Evolutionary conservation across 2,329 filamentous ascomycete species (phyloP).

Genomic region (Neocucurbitaria cava): DNA sequence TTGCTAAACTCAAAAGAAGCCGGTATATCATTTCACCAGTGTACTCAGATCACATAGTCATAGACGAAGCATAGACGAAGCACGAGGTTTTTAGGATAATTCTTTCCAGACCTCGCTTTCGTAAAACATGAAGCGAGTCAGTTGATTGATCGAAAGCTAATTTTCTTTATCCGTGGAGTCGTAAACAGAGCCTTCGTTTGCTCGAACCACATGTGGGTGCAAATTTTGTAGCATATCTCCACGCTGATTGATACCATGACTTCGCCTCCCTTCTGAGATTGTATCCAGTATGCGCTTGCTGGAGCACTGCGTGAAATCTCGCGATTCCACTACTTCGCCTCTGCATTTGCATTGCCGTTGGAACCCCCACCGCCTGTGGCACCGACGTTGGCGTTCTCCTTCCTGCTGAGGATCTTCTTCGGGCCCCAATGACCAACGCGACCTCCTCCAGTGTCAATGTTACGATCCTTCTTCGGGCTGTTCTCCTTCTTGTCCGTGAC

Average conservation of each 20-base stretch:
- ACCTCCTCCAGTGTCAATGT: constrained; percentile 21
- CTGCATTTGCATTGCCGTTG: neutral
- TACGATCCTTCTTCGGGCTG: constrained; percentile 12
- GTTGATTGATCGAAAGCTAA: neutral
- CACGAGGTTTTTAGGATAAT: no score
- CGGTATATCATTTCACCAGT: no score
- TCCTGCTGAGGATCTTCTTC: constrained; percentile 34
- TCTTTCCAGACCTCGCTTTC: no score
- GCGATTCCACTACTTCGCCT: neutral
- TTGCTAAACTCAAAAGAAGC: no score
- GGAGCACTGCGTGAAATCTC: neutral
- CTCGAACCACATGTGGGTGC: neutral
- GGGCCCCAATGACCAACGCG: constrained; percentile 35
- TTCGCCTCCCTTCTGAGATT: no score
- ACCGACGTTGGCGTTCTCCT: constrained; percentile 16
- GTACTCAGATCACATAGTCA: no score
- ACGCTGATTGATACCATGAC: no score
- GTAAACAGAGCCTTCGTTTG: neutral
- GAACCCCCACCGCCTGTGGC: neutral
- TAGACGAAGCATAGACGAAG: no score
- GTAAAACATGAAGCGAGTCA: neutral
- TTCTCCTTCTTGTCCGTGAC: constrained; percentile 19
- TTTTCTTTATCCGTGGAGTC: neutral
- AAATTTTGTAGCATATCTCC: neutral
- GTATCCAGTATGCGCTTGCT: neutral